Conservation (phyloP, 2,329 filamentous ascomycete species). For the Neonectria ditissima region DNA sequence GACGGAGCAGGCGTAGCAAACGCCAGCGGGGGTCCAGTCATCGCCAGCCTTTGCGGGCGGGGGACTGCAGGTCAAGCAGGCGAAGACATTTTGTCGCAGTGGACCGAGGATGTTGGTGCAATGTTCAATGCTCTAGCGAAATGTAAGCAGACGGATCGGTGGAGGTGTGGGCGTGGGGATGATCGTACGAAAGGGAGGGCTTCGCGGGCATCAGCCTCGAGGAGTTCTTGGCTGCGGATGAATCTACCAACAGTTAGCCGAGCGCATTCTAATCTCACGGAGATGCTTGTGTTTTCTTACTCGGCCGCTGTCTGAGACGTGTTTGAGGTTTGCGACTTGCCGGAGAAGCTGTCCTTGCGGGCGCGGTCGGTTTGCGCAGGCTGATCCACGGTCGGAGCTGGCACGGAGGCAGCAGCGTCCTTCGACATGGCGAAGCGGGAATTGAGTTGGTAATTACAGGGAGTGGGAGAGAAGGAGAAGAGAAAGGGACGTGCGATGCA, state of each 20-base stretch:
- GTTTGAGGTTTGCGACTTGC: slow-evolving; percentile 66
- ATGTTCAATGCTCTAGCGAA: slow-evolving; percentile 83
- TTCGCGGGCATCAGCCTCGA: slow-evolving; percentile 96
- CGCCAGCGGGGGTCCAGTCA: slow-evolving; percentile 71
- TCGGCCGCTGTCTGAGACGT: slow-evolving; percentile 80
- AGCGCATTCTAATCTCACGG: background rate
- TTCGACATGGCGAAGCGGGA: slow-evolving; percentile 50
- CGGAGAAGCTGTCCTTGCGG: slow-evolving; percentile 70
- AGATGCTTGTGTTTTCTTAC: slow-evolving; percentile 53
- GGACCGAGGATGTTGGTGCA: slow-evolving; percentile 93
- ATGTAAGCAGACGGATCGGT: slow-evolving; percentile 36
- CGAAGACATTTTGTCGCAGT: slow-evolving; percentile 88
- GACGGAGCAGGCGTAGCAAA: slow-evolving; percentile 97
- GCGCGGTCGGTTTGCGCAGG: slow-evolving; percentile 41
- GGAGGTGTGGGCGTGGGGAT: background rate
- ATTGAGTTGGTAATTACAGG: slow-evolving; percentile 2
- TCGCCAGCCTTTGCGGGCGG: slow-evolving; percentile 72
- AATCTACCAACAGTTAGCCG: slow-evolving; percentile 67
- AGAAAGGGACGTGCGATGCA: background rate
- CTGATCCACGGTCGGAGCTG: slow-evolving; percentile 38
- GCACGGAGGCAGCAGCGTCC: slow-evolving; percentile 50
- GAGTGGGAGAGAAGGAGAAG: background rate
- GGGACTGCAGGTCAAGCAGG: slow-evolving; percentile 94
- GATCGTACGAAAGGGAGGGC: slow-evolving; percentile 87
- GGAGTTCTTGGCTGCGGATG: slow-evolving; percentile 86